Evolutionary conservation across 225 moss, liverwort and hornwort species (phyloP), one percentile per base, ranked within the genome.

Genomic region (Pseudisothecium myosuroides): DNA sequence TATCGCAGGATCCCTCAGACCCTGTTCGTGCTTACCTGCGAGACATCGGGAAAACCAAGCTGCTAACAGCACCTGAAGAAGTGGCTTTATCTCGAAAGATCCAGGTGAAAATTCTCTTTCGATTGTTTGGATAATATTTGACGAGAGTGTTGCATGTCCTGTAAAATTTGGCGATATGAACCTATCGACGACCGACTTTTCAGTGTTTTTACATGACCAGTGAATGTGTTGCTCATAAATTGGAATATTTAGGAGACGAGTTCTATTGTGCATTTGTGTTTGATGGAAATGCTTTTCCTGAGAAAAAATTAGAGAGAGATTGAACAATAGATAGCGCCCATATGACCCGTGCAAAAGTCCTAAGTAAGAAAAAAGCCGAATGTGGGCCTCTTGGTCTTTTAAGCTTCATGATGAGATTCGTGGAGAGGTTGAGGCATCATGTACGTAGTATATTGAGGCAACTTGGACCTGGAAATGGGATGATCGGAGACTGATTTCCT

Each of bases 1-100:
- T 93, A 24, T 66, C 91, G 10, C 90, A 93, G 50, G 98, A 98
- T 69, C 55, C 92, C 21, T 95, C 96, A 37, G 97, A 98, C 72
- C 94, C 98, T 6, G 91, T 98, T 52, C 96, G 97, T 52, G 82
- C 94, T 32, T 98, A 95, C 84, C 83, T 98, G 88, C 93, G 96
- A 31, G 94, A 98, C 49, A 95, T 97, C 43, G 94, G 97, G 76
- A 97, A 91, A 89, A 90, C 91, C 28, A 97, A 96, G 93, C 90
- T 98, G 47, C 94, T 98, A 26, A 98, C 94, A n/a, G 85, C 87
- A 45, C 91, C 93, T 36, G 98, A 98, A 94, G 98, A 98, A 92
- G 89, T 93, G 39, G 91, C 93, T 39, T 83, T 98, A 19, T 96
- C 98, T 47, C 93, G 93, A 86, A 94, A 97, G 88, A 97, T 98